A percentile compares a stretch with the other conserved stretches of the same genome.
These are phyloP conservation scores for Pelargonium nanum DNA, from an alignment of 345 rosid species.

Conservation along the genomic window DNA sequence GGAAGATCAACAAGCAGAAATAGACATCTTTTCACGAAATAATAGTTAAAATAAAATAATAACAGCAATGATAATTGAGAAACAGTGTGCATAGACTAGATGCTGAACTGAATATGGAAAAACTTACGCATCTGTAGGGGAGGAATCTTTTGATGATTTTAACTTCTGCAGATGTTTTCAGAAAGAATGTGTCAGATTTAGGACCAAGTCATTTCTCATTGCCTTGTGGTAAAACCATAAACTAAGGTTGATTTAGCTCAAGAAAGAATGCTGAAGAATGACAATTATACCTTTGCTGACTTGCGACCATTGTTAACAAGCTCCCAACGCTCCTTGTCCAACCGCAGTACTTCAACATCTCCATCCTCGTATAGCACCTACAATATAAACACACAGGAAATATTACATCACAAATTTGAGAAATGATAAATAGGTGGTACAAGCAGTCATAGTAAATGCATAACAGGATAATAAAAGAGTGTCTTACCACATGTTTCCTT, in stretches of 20 bases:
- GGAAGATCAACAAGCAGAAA: background rate
- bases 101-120: conserved; percentile 3
- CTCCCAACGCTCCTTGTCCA: conserved; percentile 90
- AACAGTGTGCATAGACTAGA: background rate
- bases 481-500: conserved; percentile 79
- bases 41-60: no score
- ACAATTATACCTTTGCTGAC: conserved; percentile 41
- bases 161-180: conserved; percentile 41
- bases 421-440: background rate
- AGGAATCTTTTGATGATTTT: conserved; percentile 32
- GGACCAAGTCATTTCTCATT: conserved; percentile 2
- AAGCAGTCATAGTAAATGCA: background rate
- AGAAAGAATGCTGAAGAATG: conserved; percentile 9
- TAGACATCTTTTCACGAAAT: background rate
- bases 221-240: background rate
- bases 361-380: conserved; percentile 88
- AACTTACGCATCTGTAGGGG: conserved; percentile 42
- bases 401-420: background rate
- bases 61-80: no score
- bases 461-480: background rate
- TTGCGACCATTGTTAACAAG: conserved; percentile 51
- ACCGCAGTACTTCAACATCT: conserved; percentile 82
- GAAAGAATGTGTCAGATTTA: conserved; percentile 3
- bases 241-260: background rate
- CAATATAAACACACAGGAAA: background rate